Base-by-base conservation (phyloP, 2,329 filamentous ascomycete species). In the Pseudogymnoascus verrucosus region DNA sequence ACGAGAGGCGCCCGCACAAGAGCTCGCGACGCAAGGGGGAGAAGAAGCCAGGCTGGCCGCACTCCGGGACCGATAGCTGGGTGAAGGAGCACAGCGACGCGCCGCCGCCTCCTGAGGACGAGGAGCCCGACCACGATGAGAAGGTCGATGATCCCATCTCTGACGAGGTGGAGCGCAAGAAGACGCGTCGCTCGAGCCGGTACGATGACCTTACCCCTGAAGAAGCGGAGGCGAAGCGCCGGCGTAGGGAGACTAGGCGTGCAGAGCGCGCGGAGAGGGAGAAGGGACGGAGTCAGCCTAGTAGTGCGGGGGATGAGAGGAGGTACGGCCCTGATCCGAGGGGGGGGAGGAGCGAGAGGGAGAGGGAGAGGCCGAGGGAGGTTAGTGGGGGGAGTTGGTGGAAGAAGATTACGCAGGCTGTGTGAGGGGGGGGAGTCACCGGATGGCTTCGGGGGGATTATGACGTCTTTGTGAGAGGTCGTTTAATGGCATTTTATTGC, bases 51-150 rank as follows among this genome's bases (percentile, higher is more conserved):
- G 77, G 76, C 8, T 87, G 85, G 85, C 84, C 85, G 16, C 82
- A 86, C 70, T 86, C 82, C 5, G 84, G 85, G 26, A 87, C 84
- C 0, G 84, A 82, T 7, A 87, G 84, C 0, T 88, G 85, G 85
- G 84, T 87, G 4, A 86, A 86, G 72, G 84, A 87, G 11, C 81
- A 86, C 68, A 83, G 81, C 1, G 85, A 86, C 68, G 84, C 84
- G 2, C 83, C 83, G 1, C 83, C 84, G 2, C 84, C 84, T 1
- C 83, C 82, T 0, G 78, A 79, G 0, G 69, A 69, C 44, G 66
- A 65, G n/a, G 67, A 59, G 26, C 64, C 62, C n/a, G 63, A 65
- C 34, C 63, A 65, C 59, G 63, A 62, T 3, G 64, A 12, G 10
- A 61, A 39, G 16, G 39, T 62, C 26, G 70, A 71, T 23, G 69